Conservation (phyloP, 179 eudicot genomes). For the Sideroxylon spinosum region DNA sequence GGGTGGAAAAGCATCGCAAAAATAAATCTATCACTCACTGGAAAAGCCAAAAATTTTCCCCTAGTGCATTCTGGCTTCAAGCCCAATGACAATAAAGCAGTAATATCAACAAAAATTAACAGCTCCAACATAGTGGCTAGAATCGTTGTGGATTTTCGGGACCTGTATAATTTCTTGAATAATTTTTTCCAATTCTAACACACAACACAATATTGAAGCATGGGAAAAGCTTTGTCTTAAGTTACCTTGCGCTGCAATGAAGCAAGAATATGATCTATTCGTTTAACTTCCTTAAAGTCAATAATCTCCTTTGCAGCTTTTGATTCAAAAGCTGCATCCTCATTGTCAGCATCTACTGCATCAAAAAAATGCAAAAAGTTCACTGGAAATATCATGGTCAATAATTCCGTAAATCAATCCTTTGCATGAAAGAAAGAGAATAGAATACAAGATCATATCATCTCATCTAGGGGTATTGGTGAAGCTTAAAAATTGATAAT, state of each 20-base stretch:
- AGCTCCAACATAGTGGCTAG: not conserved
- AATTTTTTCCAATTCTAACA: not conserved
- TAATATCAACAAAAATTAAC: not conserved
- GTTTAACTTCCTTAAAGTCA: slow-evolving; percentile 68
- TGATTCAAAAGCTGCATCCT: slow-evolving; percentile 40
- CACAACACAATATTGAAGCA: not conserved
- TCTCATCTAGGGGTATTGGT: too few relatives aligned
- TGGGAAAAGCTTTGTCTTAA: not conserved
- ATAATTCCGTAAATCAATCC: not conserved
- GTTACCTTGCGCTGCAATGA: slow-evolving; percentile 80
- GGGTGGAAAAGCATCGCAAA: not conserved
- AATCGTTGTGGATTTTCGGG: not conserved
- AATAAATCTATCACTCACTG: too few relatives aligned
- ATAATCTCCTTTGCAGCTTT: slow-evolving; percentile 56
- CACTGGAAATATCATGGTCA: not conserved
- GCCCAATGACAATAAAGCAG: not conserved
- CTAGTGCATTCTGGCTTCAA: not conserved
- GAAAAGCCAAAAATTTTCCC: slow-evolving; percentile 1
- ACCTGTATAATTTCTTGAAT: not conserved
- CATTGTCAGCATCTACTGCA: slow-evolving; percentile 59
- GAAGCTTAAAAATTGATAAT: too few relatives aligned
- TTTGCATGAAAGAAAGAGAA: not conserved
- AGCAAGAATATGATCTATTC: slow-evolving; percentile 75
- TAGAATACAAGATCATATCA: not conserved
- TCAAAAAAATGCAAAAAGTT: slow-evolving; percentile 12